Evolutionary conservation across 495 filamentous ascomycete genomes (phyloP).

Genomic region (Viridothelium virens): DNA sequence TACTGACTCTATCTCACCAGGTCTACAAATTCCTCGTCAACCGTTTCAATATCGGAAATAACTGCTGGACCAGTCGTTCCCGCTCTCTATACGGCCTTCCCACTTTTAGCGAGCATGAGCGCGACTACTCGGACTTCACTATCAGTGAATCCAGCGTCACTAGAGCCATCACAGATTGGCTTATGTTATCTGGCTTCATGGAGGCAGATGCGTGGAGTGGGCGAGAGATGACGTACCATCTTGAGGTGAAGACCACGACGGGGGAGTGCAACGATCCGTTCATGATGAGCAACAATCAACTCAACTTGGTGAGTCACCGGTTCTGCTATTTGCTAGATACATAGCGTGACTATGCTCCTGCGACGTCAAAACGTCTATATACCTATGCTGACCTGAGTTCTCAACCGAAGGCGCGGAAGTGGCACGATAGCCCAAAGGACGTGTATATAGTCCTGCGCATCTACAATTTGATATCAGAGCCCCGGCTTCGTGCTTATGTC

Average conservation of each 20-base stretch:
- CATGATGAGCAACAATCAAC: conserved; percentile 16
- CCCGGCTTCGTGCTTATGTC: conserved; percentile 11
- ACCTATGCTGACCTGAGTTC: conserved; percentile 7
- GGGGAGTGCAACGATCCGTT: conserved; percentile 16
- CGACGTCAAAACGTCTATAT: background rate
- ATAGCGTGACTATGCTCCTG: background rate
- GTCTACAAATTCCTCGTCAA: conserved; percentile 14
- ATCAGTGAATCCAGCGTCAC: background rate
- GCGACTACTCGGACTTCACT: conserved; percentile 15
- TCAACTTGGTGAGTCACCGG: conserved; percentile 1
- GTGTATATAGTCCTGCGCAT: conserved; percentile 20
- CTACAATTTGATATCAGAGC: background rate
- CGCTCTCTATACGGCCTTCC: conserved; percentile 7
- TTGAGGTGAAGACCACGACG: conserved; percentile 21
- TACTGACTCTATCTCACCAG: background rate
- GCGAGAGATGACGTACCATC: conserved; percentile 12
- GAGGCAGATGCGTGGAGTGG: background rate
- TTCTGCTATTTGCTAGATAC: too few relatives aligned
- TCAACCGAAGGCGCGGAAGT: conserved; percentile 16
- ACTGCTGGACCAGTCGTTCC: conserved; percentile 18
- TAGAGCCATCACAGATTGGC: conserved; percentile 14
- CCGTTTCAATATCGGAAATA: background rate
- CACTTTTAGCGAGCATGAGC: conserved; percentile 9
- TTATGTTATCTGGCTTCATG: background rate
- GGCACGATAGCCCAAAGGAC: conserved; percentile 13